phyloP scores from a whole-genome alignment of 2,329 filamentous ascomycete species.

The Stagonosporopsis cucurbitacearum region DNA sequence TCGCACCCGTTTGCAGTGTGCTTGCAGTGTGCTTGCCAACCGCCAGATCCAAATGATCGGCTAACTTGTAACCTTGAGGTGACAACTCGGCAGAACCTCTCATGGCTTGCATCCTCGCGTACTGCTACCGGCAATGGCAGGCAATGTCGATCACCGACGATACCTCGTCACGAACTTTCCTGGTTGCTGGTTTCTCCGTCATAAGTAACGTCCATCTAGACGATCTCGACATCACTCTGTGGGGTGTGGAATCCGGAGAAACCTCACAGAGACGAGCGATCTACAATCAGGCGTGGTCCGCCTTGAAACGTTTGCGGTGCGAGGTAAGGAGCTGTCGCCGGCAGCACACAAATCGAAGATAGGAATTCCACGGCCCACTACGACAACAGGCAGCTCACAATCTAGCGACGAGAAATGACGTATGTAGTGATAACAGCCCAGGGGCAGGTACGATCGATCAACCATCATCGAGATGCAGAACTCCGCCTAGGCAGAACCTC shows the following conservation, averaged over 20 bases:
- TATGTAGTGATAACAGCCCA: background rate
- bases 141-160: slow-evolving; percentile 6
- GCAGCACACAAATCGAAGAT: background rate
- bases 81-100: slow-evolving; percentile 1
- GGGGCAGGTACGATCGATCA: background rate
- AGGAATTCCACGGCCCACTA: background rate
- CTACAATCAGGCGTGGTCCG: slow-evolving; percentile 9
- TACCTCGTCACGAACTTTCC: background rate
- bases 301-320: slow-evolving; percentile 12
- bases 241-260: slow-evolving; percentile 10
- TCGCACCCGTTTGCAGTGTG: slow-evolving; percentile 4
- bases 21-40: background rate
- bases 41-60: background rate
- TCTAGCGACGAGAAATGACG: background rate
- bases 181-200: background rate
- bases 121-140: slow-evolving; percentile 9
- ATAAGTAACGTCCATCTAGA: slow-evolving; percentile 3
- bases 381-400: background rate
- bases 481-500: background rate
- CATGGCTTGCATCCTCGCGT: background rate
- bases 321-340: background rate
- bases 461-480: background rate
- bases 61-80: background rate
- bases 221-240: slow-evolving; percentile 5
- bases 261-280: background rate